phyloP scores from a whole-genome alignment of 2,329 filamentous ascomycete genomes.

The Fusarium sp. region DNA sequence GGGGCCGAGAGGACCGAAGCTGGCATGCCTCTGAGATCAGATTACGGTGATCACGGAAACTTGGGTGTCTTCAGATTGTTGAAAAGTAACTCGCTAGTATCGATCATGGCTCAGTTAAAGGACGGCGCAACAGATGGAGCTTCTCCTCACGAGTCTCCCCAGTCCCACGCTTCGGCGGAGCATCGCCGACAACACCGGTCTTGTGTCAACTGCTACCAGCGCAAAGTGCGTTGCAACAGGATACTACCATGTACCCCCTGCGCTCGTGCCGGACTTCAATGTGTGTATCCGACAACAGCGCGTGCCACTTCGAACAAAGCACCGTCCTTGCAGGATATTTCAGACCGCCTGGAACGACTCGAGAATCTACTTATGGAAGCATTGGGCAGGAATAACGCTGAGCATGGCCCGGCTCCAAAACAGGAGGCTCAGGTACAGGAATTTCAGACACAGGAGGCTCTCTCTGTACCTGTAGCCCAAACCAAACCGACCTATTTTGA shows the following conservation, averaged over 20 bases:
- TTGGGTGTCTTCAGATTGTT: background rate
- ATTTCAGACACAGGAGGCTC: background rate
- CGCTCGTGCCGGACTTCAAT: background rate
- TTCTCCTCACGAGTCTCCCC: background rate
- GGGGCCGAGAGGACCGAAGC: background rate
- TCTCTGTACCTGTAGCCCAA: background rate
- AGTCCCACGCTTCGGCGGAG: background rate
- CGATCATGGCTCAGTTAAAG: background rate
- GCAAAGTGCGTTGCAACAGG: slow-evolving; percentile 12
- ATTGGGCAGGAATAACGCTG: background rate
- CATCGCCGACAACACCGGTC: slow-evolving; percentile 5
- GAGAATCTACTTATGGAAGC: slow-evolving; percentile 3
- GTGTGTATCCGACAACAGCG: background rate
- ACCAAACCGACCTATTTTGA: background rate
- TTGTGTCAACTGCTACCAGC: slow-evolving; percentile 11
- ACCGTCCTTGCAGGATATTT: slow-evolving; percentile 9
- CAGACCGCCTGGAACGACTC: slow-evolving; percentile 4
- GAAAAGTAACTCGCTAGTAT: background rate
- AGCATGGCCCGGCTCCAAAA: background rate
- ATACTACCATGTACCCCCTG: slow-evolving; percentile 12
- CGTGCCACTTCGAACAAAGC: background rate
- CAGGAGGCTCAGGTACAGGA: background rate
- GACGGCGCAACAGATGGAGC: background rate
- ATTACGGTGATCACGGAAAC: background rate
- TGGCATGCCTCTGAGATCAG: background rate